Conservation (phyloP, 2,329 filamentous ascomycete genomes). For the Penicillium fuscoglaucum region DNA sequence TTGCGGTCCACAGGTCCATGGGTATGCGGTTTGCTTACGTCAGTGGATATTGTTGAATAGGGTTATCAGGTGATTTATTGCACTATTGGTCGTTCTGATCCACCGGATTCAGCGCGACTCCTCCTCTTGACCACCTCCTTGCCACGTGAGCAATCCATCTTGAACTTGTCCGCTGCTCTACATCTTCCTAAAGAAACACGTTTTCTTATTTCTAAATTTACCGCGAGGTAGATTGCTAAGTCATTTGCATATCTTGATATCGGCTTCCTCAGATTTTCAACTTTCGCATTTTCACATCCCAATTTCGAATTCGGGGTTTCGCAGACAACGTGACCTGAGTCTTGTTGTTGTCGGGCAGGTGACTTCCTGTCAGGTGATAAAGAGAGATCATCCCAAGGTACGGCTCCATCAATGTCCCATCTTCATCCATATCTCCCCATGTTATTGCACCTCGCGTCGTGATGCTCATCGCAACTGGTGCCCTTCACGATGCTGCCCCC, state of each 20-base stretch:
- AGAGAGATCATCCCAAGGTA: conserved; percentile 41
- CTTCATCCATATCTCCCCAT: conserved; percentile 20
- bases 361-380: conserved; percentile 49
- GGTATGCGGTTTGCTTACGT: not conserved
- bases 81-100: conserved; percentile 25
- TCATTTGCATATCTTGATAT: conserved; percentile 16
- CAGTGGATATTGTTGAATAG: conserved; percentile 6
- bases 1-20: not conserved
- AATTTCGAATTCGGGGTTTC: conserved; percentile 31
- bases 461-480: conserved; percentile 13
- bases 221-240: conserved; percentile 21
- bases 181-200: conserved; percentile 31
- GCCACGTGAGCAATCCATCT: conserved; percentile 46
- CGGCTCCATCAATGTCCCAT: conserved; percentile 24
- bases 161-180: conserved; percentile 35
- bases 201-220: conserved; percentile 35
- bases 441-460: conserved; percentile 17
- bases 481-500: conserved; percentile 18
- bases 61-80: conserved; percentile 36
- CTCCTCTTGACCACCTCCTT: conserved; percentile 27
- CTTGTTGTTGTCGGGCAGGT: conserved; percentile 45
- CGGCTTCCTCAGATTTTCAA: conserved; percentile 1
- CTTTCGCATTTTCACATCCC: conserved; percentile 25
- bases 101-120: conserved; percentile 24
- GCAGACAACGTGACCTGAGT: conserved; percentile 31